Conservation (phyloP, 1,139 yeast genomes). For the Blastobotrys elegans region DNA sequence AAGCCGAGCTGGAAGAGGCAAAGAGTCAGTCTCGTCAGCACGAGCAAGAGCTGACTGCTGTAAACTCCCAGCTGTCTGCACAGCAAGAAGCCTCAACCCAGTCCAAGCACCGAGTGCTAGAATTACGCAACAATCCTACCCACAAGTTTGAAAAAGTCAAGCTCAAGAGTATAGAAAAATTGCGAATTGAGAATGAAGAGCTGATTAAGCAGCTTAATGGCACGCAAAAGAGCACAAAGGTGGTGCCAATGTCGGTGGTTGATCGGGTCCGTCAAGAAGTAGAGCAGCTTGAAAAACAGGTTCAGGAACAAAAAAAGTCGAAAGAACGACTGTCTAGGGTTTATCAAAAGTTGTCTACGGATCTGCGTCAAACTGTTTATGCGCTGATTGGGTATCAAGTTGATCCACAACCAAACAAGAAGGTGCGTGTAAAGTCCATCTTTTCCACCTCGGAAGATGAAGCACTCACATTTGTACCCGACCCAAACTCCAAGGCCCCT, state of each 20-base stretch:
- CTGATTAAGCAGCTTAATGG: slow-evolving; percentile 34
- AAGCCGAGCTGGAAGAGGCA: slow-evolving; percentile 26
- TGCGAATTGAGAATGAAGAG: slow-evolving; percentile 59
- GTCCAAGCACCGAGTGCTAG: slow-evolving; percentile 46
- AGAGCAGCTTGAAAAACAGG: slow-evolving; percentile 43
- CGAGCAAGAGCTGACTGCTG: slow-evolving; percentile 25
- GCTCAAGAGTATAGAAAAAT: slow-evolving; percentile 45
- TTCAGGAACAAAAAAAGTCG: slow-evolving; percentile 53
- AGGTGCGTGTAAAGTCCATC: slow-evolving; percentile 62
- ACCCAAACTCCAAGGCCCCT: slow-evolving; percentile 29
- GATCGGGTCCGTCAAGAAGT: slow-evolving; percentile 60
- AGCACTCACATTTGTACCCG: slow-evolving; percentile 36
- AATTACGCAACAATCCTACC: slow-evolving; percentile 66
- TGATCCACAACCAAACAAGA: slow-evolving; percentile 64
- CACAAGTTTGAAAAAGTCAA: slow-evolving; percentile 60
- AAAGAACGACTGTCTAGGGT: slow-evolving; percentile 56
- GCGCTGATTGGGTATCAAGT: slow-evolving; percentile 68
- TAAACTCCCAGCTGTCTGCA: slow-evolving; percentile 40
- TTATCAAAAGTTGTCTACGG: slow-evolving; percentile 67
- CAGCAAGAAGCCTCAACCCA: slow-evolving; percentile 39
- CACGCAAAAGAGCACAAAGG: slow-evolving; percentile 14
- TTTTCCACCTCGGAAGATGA: slow-evolving; percentile 37
- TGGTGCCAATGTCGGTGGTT: slow-evolving; percentile 58
- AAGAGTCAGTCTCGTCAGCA: slow-evolving; percentile 22
- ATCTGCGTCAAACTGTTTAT: slow-evolving; percentile 64